Conservation (phyloP, 1,139 yeast genomes). For the Debaryomycetaceae sp. region DNA sequence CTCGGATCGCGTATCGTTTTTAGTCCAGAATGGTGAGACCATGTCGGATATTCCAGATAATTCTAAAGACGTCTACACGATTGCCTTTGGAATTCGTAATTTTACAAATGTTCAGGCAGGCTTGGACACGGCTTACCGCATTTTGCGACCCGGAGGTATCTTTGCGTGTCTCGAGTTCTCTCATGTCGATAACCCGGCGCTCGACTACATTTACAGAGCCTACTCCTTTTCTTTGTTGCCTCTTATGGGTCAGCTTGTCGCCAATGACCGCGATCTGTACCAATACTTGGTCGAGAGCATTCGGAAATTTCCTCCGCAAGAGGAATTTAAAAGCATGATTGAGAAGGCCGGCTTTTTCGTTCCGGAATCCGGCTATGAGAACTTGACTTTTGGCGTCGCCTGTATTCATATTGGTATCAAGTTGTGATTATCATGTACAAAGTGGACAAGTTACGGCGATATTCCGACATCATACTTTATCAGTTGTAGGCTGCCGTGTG, state of each 20-base stretch:
- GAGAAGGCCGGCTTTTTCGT: constrained; percentile 90
- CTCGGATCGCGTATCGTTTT: constrained; percentile 56
- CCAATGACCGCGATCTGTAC: constrained; percentile 90
- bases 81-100: constrained; percentile 95
- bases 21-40: constrained; percentile 89
- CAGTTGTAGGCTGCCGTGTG: neutral
- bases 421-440: constrained; percentile 17
- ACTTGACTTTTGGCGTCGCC: constrained; percentile 92
- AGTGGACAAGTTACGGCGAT: neutral
- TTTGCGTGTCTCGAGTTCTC: constrained; percentile 94
- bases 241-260: constrained; percentile 88
- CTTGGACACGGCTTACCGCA: constrained; percentile 85
- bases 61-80: constrained; percentile 90
- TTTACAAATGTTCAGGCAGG: constrained; percentile 94
- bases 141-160: constrained; percentile 96
- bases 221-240: constrained; percentile 87
- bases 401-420: constrained; percentile 95
- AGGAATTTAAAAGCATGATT: constrained; percentile 82
- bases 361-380: constrained; percentile 83
- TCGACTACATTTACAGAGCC: constrained; percentile 71
- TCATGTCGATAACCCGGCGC: constrained; percentile 70
- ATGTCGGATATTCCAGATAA: constrained; percentile 75
- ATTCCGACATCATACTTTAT: neutral
- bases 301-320: constrained; percentile 84
- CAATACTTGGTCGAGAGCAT: constrained; percentile 94